These are phyloP conservation scores for Selenicereus undatus DNA, from an alignment of 148 eudicot species.

Conservation along the genomic window DNA sequence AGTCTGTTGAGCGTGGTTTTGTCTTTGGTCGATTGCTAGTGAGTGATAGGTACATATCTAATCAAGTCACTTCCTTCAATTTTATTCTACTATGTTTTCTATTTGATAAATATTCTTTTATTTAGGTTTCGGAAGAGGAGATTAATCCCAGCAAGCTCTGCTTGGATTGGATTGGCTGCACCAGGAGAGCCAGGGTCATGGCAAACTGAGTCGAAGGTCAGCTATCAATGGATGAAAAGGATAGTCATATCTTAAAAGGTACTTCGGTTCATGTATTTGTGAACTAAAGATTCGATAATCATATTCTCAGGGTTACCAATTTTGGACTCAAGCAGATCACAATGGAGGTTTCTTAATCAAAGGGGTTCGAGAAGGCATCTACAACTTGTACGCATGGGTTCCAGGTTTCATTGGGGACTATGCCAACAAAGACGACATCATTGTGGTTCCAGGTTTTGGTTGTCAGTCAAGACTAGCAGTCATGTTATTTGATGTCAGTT, in stretches of 20 bases:
- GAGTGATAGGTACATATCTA: slow-evolving; percentile 32
- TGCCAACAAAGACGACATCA: slow-evolving; percentile 18
- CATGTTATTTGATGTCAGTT: neutral
- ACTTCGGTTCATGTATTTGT: neutral
- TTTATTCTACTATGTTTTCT: too few species aligned
- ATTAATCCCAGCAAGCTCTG: slow-evolving; percentile 28
- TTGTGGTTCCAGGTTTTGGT: slow-evolving; percentile 29
- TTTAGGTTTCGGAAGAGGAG: slow-evolving; percentile 25
- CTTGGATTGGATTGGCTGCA: slow-evolving; percentile 45
- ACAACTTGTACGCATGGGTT: slow-evolving; percentile 45
- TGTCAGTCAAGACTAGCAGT: neutral
- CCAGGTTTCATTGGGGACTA: slow-evolving; percentile 52
- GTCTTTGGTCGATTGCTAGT: slow-evolving; percentile 39
- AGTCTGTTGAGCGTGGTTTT: slow-evolving; percentile 39
- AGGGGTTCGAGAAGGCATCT: slow-evolving; percentile 36
- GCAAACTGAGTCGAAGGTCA: slow-evolving; percentile 52
- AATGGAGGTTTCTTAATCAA: slow-evolving; percentile 37
- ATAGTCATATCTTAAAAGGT: neutral
- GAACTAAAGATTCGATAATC: neutral
- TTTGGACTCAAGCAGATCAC: slow-evolving; percentile 43
- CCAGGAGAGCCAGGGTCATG: slow-evolving; percentile 45
- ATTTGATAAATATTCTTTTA: neutral
- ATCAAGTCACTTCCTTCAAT: neutral
- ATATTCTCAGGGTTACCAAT: slow-evolving; percentile 46
- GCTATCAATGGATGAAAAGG: neutral